These are phyloP conservation scores for Penicillium macrosclerotiorum DNA, from an alignment of 495 filamentous ascomycete genomes.

Conservation along the genomic window DNA sequence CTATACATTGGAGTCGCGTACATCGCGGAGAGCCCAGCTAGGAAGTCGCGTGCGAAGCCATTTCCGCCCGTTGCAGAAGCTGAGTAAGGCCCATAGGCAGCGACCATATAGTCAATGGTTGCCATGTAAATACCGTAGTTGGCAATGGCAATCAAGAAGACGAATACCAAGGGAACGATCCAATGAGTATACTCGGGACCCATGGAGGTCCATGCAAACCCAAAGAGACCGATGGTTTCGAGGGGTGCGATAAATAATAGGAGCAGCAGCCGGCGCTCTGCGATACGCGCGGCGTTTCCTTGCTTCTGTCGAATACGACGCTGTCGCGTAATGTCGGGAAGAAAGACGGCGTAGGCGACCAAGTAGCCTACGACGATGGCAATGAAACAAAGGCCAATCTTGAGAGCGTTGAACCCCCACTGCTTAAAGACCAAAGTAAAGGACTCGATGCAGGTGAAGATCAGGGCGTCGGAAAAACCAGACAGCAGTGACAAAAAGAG, in stretches of 20 bases:
- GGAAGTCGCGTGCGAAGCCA: conserved; percentile 43
- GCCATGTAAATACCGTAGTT: conserved; percentile 72
- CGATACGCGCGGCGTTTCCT: conserved; percentile 49
- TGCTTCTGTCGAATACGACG: conserved; percentile 38
- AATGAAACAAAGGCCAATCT: conserved; percentile 61
- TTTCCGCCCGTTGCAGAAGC: conserved; percentile 74
- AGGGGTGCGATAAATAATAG: conserved; percentile 64
- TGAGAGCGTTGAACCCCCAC: conserved; percentile 57
- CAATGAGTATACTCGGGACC: conserved; percentile 42
- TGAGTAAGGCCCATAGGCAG: conserved; percentile 70
- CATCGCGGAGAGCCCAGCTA: conserved; percentile 46
- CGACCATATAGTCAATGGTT: conserved; percentile 78
- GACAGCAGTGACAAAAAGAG: conserved; percentile 67
- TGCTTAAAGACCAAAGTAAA: conserved; percentile 63
- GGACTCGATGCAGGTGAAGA: conserved; percentile 75
- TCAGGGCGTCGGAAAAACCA: conserved; percentile 76
- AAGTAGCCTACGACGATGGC: conserved; percentile 65
- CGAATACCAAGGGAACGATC: conserved; percentile 60
- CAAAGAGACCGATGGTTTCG: conserved; percentile 64
- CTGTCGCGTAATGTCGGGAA: conserved; percentile 62
- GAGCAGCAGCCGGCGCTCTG: conserved; percentile 56
- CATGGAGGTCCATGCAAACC: conserved; percentile 65
- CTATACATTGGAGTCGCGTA: conserved; percentile 43
- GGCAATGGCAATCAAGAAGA: conserved; percentile 57
- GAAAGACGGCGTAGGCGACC: conserved; percentile 60